Evolutionary conservation across 441 rosid genomes (phyloP).

Genomic region (Heliophila coronopifolia): DNA sequence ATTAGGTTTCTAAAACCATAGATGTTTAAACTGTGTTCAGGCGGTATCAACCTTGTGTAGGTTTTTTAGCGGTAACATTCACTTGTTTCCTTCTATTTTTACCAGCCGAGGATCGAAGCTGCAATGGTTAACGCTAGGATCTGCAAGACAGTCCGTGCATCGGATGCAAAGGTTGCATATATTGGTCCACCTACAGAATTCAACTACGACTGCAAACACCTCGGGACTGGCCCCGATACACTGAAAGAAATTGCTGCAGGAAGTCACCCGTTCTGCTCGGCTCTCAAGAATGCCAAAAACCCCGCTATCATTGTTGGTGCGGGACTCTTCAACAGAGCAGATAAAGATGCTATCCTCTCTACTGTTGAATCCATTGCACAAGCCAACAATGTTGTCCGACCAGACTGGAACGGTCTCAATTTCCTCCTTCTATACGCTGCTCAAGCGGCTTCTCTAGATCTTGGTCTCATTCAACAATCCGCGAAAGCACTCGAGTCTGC

Average conservation of each 20-base stretch:
- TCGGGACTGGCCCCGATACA: constrained; percentile 76
- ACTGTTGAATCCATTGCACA: constrained; percentile 59
- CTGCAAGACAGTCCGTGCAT: constrained; percentile 70
- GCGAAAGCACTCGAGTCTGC: constrained; percentile 56
- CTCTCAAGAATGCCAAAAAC: constrained; percentile 64
- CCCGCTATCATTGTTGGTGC: constrained; percentile 85
- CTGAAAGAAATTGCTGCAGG: constrained; percentile 72
- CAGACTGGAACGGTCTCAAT: constrained; percentile 90
- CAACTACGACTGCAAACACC: constrained; percentile 75
- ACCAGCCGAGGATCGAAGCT: constrained; percentile 90
- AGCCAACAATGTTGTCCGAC: constrained; percentile 53
- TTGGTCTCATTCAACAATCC: constrained; percentile 77
- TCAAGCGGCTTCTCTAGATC: constrained; percentile 95
- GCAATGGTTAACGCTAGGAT: constrained; percentile 95
- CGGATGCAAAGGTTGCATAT: constrained; percentile 77
- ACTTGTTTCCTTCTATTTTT: constrained; percentile 22
- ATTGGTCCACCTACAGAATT: constrained; percentile 69
- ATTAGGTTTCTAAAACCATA: background rate
- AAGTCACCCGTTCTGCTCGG: constrained; percentile 57
- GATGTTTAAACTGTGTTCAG: no score
- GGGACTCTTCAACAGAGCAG: constrained; percentile 71
- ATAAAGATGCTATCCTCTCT: constrained; percentile 68
- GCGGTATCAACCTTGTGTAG: background rate
- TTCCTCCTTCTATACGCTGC: constrained; percentile 79
- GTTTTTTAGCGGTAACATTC: background rate